Base-by-base conservation (phyloP, 352 stramenopile species). In the Peronospora farinosa region DNA sequence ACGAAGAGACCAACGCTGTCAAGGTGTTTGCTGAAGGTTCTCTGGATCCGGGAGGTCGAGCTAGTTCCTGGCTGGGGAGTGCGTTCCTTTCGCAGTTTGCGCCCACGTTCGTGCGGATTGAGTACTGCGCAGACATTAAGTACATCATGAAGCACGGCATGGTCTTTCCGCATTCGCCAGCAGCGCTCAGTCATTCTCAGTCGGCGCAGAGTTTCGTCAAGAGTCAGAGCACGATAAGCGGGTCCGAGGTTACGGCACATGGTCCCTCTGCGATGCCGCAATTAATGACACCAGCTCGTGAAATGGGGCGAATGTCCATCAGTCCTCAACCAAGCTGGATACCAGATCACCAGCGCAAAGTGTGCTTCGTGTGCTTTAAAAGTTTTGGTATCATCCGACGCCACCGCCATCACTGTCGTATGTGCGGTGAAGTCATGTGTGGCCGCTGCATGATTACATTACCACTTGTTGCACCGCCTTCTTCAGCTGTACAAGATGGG, bases 121-220 rank as follows among this genome's bases (percentile, higher is more conserved):
- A 85, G 39, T 63, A 84, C 54, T 78, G 76, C 50, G 75, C 74
- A 5, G 78, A 89, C 43, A 81, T 82, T 51, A 89, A 89, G 72
- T 84, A 84, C 63, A 85, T 89, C 50, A 78, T 84, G 51, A 84
- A 86, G 55, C 76, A 86, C 55, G 74, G 74, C 8, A 75, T 84
- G 57, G 62, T 89, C 43, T 84, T 87, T 44, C 74, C 74, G 2
- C 69, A 80, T 23, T 40, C 66, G 37, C 66, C 58, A 47, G 47
- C 44, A 38, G 46, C 41, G n/a, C 27, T 62, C 2, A 63, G 37
- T 17, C 58, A 62, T 35, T 68, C 63, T 3, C 53, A 61, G 25
- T 71, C 63, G 1, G 46, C 31, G 4, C 58, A 65, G 27, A 68
- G 63, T 40, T 16, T 59, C 40, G 43, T 39, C 21, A 60, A 69